Evolutionary conservation across 495 filamentous ascomycete species (phyloP).

Genomic region (Cenococcum geophilum): DNA sequence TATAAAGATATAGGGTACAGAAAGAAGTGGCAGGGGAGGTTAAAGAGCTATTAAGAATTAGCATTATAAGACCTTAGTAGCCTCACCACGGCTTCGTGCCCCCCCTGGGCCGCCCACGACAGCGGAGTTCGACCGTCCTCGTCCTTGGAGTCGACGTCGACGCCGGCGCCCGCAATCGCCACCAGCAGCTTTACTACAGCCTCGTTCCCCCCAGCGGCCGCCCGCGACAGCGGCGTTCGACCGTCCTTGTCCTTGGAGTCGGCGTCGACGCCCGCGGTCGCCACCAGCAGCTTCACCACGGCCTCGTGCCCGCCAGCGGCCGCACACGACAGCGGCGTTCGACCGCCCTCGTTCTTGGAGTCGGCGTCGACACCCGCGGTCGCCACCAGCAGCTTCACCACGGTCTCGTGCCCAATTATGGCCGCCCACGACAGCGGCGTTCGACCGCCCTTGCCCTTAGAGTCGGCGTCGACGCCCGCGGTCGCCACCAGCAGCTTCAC

Average conservation of each 20-base stretch:
- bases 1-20: too few relatives aligned
- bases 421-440: neutral
- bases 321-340: neutral
- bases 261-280: neutral
- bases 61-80: neutral
- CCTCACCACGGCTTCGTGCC: neutral
- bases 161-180: neutral
- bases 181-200: neutral
- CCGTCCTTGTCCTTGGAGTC: neutral
- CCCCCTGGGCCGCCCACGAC: neutral
- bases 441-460: neutral
- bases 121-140: neutral
- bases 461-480: neutral
- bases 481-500: too few relatives aligned
- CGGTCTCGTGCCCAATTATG: too few relatives aligned
- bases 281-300: neutral
- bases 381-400: neutral
- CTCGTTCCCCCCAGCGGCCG: neutral
- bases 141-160: neutral
- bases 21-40: too few relatives aligned
- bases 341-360: neutral
- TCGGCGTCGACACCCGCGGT: neutral
- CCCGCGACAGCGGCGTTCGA: neutral
- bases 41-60: too few relatives aligned
- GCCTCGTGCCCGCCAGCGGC: neutral